phyloP scores from a whole-genome alignment of 371 early-diverging fungal species.

The Apophysomyces sp. region DNA sequence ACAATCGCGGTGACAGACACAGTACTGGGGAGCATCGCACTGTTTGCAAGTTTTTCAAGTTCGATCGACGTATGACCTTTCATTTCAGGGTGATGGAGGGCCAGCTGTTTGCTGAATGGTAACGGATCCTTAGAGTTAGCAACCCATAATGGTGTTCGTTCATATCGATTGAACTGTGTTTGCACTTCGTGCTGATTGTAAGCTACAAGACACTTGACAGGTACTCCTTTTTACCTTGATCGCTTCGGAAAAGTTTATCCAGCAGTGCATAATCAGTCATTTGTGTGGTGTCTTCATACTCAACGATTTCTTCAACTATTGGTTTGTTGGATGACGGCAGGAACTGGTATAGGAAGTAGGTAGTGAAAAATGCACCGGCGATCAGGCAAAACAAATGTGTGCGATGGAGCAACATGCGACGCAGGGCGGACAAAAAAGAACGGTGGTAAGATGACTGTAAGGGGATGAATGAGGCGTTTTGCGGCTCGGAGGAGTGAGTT shows the following conservation, averaged over 20 bases:
- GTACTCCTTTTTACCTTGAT: constrained; percentile 17
- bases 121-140: not conserved
- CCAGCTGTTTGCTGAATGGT: constrained; percentile 6
- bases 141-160: constrained; percentile 20
- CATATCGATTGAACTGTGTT: constrained; percentile 16
- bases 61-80: constrained; percentile 27
- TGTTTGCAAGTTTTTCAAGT: constrained; percentile 14
- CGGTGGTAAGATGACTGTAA: not conserved
- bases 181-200: not conserved
- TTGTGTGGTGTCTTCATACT: constrained; percentile 29
- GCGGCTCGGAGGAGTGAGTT: not conserved
- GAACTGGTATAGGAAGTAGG: not conserved
- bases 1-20: constrained; percentile 53
- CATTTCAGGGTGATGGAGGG: not conserved
- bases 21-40: constrained; percentile 10
- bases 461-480: not conserved
- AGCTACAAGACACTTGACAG: not conserved
- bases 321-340: not conserved
- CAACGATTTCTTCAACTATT: constrained; percentile 3
- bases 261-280: constrained; percentile 30
- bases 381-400: not conserved
- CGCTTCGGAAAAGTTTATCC: constrained; percentile 15
- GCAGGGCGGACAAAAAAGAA: not conserved
- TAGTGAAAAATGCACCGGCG: not conserved
- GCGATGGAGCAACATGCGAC: not conserved